These are phyloP conservation scores for Globisporangium recalcitrans DNA, from an alignment of 352 stramenopile species.

Conservation along the genomic window DNA sequence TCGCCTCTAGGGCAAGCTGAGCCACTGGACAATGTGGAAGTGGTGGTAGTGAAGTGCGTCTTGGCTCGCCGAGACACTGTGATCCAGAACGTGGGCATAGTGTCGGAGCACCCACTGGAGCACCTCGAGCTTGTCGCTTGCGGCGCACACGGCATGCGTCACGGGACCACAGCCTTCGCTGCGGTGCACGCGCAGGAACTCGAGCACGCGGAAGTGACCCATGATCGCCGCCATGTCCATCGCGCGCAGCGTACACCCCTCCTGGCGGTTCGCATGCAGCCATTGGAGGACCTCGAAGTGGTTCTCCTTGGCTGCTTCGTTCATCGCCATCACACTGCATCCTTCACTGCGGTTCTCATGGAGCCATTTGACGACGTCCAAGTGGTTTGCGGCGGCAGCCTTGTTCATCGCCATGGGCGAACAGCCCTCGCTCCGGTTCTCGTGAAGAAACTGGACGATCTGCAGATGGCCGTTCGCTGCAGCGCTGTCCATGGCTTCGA, in stretches of 20 bases:
- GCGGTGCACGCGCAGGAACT: conserved; percentile 14
- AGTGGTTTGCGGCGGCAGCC: conserved; percentile 11
- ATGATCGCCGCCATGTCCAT: conserved; percentile 9
- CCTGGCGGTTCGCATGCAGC: conserved; percentile 3
- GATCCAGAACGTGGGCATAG: conserved; percentile 1
- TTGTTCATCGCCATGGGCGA: conserved; percentile 14
- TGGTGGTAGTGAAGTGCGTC: background rate
- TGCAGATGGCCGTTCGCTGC: background rate
- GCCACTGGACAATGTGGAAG: conserved; percentile 10
- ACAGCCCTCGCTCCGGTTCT: conserved; percentile 4
- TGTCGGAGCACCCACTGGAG: background rate
- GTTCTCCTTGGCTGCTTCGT: background rate
- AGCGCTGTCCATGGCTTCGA: conserved; percentile 1
- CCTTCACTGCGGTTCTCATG: conserved; percentile 13
- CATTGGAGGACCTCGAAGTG: conserved; percentile 10
- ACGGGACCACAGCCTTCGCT: conserved; percentile 10
- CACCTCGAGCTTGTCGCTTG: conserved; percentile 4
- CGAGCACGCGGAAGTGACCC: conserved; percentile 7
- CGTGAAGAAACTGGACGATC: conserved; percentile 9
- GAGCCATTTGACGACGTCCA: conserved; percentile 16
- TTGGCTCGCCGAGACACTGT: background rate
- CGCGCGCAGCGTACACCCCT: conserved; percentile 9
- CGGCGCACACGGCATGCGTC: background rate
- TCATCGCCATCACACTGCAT: conserved; percentile 3
- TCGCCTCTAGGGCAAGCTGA: background rate